Evolutionary conservation across 345 rosid species (phyloP).

Genomic region (Luvunga scandens): DNA sequence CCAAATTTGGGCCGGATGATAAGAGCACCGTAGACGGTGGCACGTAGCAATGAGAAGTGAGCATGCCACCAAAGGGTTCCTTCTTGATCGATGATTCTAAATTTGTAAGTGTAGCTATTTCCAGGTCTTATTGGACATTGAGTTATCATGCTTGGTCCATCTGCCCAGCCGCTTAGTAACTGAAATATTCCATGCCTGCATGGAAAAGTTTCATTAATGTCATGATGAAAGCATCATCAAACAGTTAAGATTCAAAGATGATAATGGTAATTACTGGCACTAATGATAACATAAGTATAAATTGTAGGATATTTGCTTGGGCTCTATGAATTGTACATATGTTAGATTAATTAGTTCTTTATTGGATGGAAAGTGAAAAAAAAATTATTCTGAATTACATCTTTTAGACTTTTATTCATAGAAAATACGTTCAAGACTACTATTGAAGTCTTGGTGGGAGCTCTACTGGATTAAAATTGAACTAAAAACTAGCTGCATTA

Average conservation of each 20-base stretch:
- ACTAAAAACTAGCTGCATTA: background rate
- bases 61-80: conserved; percentile 99
- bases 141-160: conserved; percentile 73
- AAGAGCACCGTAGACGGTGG: conserved; percentile 84
- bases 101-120: conserved; percentile 55
- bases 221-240: background rate
- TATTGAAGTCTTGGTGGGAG: background rate
- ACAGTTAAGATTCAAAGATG: background rate
- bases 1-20: conserved; percentile 65
- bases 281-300: background rate
- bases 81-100: conserved; percentile 60
- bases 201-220: background rate
- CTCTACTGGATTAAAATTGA: background rate
- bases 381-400: background rate
- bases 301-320: background rate
- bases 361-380: background rate
- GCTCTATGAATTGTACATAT: too few relatives aligned
- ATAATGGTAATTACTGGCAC: background rate
- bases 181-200: conserved; percentile 88
- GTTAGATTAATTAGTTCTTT: background rate
- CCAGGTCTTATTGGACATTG: conserved; percentile 85
- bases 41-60: conserved; percentile 65
- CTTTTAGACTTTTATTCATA: background rate
- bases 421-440: background rate
- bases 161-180: conserved; percentile 67